Percentiles rank a stretch among this genome's conserved stretches.
Conservation (phyloP, 345 rosid species). For the Salix exigua region DNA sequence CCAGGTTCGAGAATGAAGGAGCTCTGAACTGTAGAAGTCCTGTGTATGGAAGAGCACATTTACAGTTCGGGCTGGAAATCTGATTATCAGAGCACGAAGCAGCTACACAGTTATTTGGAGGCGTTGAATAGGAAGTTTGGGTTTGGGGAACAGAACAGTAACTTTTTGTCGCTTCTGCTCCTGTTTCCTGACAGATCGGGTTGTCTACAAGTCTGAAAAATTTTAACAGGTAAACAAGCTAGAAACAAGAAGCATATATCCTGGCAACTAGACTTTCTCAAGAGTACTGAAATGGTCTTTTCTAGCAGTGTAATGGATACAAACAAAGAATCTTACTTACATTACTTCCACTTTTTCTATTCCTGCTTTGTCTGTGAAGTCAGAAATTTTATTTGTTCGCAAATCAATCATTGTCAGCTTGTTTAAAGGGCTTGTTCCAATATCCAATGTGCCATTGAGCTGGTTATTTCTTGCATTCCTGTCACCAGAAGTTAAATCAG, state of each 20-base stretch:
- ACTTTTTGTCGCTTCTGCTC: conserved; percentile 14
- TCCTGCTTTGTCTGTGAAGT: conserved; percentile 12
- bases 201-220: conserved; percentile 60
- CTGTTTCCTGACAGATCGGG: conserved; percentile 55
- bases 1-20: conserved; percentile 59
- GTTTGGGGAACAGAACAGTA: conserved; percentile 42
- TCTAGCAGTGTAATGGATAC: background rate
- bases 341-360: conserved; percentile 24
- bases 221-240: background rate
- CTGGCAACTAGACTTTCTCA: background rate
- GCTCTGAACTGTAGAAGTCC: conserved; percentile 63
- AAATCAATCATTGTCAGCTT: conserved; percentile 55
- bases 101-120: conserved; percentile 41
- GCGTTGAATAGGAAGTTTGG: conserved; percentile 37
- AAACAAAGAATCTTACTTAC: conserved; percentile 36
- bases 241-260: background rate
- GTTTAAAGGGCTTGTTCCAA: conserved; percentile 40
- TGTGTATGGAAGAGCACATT: conserved; percentile 57
- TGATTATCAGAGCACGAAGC: conserved; percentile 28
- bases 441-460: conserved; percentile 49
- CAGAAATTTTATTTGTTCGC: conserved; percentile 43
- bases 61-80: conserved; percentile 57
- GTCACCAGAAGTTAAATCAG: conserved; percentile 10
- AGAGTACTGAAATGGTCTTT: background rate
- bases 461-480: conserved; percentile 50